Base-by-base conservation (phyloP, 169 alveolate genomes). In the Neospora caninum region DNA sequence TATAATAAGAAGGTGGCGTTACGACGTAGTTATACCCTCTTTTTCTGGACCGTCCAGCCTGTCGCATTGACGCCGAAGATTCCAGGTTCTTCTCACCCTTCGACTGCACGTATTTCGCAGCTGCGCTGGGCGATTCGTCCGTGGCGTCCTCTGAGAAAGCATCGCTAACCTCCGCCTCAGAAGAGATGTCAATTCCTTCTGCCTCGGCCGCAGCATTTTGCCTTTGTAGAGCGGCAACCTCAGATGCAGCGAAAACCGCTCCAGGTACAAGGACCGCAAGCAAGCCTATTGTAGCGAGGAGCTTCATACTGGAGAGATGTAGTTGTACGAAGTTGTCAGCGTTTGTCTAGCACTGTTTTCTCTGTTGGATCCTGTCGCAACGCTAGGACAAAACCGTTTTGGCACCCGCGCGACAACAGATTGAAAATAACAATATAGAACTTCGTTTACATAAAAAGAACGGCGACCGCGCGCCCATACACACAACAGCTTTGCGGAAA, bases 31-130 rank as follows among this genome's bases (percentile, higher is more conserved):
- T n/a, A n/a, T 78, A 78, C n/a, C 41, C 86, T 13, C 86, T 13
- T 78, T n/a, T 78, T n/a, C 45, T 18, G 6, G 83, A 70, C 39
- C 86, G 86, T n/a, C 86, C 86, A 1, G 45, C 45, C 86, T 78
- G 86, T 36, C 86, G 86, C 10, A 1, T n/a, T 38, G 39, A 6
- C 7, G 86, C 86, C 43, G 86, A 69, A 69, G 42, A n/a, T 38
- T 78, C 13, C 39, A n/a, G 13, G 43, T 43, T n/a, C 86, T 27
- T 22, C n/a, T 64, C 58, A 49, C 13, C 73, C 73, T 64, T 27
- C n/a, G 73, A 1, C 34, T 64, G 16, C 7, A 16, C n/a, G 4
- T 9, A 20, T 0, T 78, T 43, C 86, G 86, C 27, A 16, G 27
- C 45, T 20, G 86, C 86, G 20, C n/a, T 78, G 39, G 86, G 86